Evolutionary conservation across 2,329 filamentous ascomycete species (phyloP).

Genomic region (Pseudogymnoascus pannorum): DNA sequence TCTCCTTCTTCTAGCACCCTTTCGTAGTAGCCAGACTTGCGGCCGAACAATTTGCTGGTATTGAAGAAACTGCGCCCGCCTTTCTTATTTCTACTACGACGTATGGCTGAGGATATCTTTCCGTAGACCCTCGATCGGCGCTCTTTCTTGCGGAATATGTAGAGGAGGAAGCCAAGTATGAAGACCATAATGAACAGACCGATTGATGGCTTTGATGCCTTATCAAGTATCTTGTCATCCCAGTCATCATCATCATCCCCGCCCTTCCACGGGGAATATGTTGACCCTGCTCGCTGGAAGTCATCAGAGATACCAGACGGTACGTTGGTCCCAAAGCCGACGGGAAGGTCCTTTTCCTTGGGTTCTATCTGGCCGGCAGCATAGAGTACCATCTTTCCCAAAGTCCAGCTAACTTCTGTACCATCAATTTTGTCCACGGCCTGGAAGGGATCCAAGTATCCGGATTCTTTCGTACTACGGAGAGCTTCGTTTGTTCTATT

Average conservation of each 20-base stretch:
- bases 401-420: conserved; percentile 92
- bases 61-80: conserved; percentile 40
- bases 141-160: conserved; percentile 73
- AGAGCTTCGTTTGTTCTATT: conserved; percentile 52
- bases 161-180: conserved; percentile 60
- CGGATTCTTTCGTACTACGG: conserved; percentile 59
- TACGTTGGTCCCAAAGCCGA: conserved; percentile 89
- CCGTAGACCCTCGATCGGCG: conserved; percentile 56
- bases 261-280: conserved; percentile 23
- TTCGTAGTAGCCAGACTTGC: conserved; percentile 60
- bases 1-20: conserved; percentile 77
- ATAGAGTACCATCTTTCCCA: conserved; percentile 94
- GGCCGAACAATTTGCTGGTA: conserved; percentile 58
- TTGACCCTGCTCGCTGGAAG: conserved; percentile 75
- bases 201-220: conserved; percentile 60
- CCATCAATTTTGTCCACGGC: conserved; percentile 87
- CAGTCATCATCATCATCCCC: conserved; percentile 50
- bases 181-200: conserved; percentile 72
- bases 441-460: conserved; percentile 79
- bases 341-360: conserved; percentile 55
- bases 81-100: conserved; percentile 38
- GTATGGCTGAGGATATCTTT: conserved; percentile 39
- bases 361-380: conserved; percentile 81
- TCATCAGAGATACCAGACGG: conserved; percentile 54
- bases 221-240: conserved; percentile 55